Evolutionary conservation across 75 land plant genomes (phyloP).

Genomic region (Cunninghamia lanceolata): DNA sequence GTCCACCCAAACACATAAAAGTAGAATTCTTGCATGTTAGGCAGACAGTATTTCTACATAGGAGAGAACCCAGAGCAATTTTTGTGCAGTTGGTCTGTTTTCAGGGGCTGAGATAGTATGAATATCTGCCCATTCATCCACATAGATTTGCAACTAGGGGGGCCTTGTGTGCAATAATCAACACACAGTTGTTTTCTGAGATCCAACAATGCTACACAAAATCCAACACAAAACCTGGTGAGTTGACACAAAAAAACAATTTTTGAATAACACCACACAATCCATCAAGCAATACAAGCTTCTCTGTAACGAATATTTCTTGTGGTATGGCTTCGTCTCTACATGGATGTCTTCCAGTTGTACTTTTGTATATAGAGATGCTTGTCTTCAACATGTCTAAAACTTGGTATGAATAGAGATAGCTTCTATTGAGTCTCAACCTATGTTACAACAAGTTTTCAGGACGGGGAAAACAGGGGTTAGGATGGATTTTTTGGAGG

Average conservation of each 20-base stretch:
- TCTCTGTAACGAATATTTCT: not conserved
- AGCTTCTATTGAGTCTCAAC: not conserved
- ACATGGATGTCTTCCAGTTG: not conserved
- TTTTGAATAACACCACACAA: not conserved
- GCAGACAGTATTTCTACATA: not conserved
- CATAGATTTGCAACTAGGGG: not conserved
- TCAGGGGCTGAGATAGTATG: not conserved
- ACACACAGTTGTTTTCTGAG: not conserved
- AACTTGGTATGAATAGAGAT: not conserved
- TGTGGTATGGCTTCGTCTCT: not conserved
- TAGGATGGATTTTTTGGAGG: no score
- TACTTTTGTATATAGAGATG: not conserved
- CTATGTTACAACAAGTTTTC: no score
- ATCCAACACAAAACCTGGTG: not conserved
- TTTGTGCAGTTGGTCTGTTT: not conserved
- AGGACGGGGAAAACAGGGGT: no score
- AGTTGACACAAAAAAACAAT: no score
- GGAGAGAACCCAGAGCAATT: not conserved
- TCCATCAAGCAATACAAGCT: not conserved
- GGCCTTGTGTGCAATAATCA: not conserved
- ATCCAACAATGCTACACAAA: not conserved
- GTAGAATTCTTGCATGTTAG: not conserved
- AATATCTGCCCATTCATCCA: not conserved
- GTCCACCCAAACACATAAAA: not conserved
- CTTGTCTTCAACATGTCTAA: not conserved